Conservation (phyloP, 2,329 filamentous ascomycete species). For the Venturiaceae sp. region DNA sequence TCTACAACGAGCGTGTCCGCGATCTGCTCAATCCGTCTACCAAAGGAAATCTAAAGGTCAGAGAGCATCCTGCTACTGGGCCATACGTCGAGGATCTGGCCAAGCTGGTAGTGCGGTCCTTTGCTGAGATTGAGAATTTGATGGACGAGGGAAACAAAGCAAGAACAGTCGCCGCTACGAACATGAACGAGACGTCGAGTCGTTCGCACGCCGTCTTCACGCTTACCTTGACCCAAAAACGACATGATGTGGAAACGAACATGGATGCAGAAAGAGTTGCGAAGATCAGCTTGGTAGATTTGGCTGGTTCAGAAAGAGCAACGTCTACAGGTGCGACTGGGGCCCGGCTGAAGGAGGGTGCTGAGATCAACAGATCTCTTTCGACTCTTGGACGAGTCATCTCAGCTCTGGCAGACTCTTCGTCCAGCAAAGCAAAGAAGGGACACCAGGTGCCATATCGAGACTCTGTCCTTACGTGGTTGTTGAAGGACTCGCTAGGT, state of each 20-base stretch:
- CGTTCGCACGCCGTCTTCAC: conserved; percentile 98
- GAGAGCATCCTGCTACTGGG: conserved; percentile 94
- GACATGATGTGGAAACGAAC: conserved; percentile 80
- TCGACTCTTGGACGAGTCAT: conserved; percentile 97
- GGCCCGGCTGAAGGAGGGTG: conserved; percentile 90
- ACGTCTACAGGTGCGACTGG: conserved; percentile 96
- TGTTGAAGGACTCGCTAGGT: conserved; percentile 91
- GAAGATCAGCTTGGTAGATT: conserved; percentile 94
- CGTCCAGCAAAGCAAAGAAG: conserved; percentile 70
- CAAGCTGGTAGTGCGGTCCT: conserved; percentile 86
- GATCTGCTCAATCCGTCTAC: conserved; percentile 92
- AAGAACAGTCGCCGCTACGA: conserved; percentile 91
- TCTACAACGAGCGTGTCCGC: conserved; percentile 96
- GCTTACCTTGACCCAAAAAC: conserved; percentile 87
- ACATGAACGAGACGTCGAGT: conserved; percentile 99
- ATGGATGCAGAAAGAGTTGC: conserved; percentile 98
- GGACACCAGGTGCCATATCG: conserved; percentile 82
- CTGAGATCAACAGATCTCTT: conserved; percentile 94
- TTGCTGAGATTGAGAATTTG: conserved; percentile 89
- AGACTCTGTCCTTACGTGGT: conserved; percentile 93
- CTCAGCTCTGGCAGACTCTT: conserved; percentile 85
- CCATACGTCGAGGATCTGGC: conserved; percentile 97
- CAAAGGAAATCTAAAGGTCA: conserved; percentile 92
- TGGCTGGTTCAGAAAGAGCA: conserved; percentile 94
- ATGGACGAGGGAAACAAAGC: conserved; percentile 99